Conservation (phyloP, 139 green algal genomes). For the Pleodorina starrii region DNA sequence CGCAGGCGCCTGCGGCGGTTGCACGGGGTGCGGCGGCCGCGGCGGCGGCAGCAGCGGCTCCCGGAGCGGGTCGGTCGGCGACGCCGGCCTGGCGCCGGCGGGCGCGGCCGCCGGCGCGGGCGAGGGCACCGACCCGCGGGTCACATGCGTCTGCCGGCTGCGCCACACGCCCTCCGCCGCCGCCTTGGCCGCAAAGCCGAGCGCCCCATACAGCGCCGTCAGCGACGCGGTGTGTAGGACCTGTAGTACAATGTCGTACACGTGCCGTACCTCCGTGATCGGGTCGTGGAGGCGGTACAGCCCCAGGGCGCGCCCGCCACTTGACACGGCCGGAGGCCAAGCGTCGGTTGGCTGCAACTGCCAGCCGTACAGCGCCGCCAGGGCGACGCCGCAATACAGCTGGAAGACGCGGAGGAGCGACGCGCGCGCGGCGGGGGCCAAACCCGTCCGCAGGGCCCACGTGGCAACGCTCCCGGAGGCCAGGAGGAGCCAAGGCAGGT, state of each 20-base stretch:
- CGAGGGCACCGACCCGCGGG: neutral
- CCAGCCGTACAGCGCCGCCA: slow-evolving; percentile 14
- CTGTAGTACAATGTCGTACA: slow-evolving; percentile 33
- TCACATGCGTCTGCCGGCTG: neutral
- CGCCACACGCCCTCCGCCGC: neutral
- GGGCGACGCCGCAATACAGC: slow-evolving; percentile 3
- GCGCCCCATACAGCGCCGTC: slow-evolving; percentile 26
- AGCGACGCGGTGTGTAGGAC: slow-evolving; percentile 21
- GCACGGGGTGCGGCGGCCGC: neutral
- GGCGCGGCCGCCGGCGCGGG: neutral
- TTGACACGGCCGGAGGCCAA: neutral
- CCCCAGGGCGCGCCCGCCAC: slow-evolving; percentile 16
- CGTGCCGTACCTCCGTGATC: neutral
- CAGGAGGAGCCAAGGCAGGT: slow-evolving; percentile 33
- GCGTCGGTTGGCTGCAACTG: neutral
- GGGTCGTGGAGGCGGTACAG: slow-evolving; percentile 31
- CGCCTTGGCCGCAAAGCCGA: slow-evolving; percentile 16
- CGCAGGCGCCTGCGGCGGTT: neutral
- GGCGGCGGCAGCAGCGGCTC: neutral
- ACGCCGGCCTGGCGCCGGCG: neutral
- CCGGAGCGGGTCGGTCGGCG: neutral
- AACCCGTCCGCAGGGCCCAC: neutral
- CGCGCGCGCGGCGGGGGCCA: neutral
- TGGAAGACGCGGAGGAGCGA: slow-evolving; percentile 32
- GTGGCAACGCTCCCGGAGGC: neutral